Evolutionary conservation across 768 basidiomycete genomes (phyloP), one percentile per base, ranked within the genome.

Genomic region (Harrya chromipes): DNA sequence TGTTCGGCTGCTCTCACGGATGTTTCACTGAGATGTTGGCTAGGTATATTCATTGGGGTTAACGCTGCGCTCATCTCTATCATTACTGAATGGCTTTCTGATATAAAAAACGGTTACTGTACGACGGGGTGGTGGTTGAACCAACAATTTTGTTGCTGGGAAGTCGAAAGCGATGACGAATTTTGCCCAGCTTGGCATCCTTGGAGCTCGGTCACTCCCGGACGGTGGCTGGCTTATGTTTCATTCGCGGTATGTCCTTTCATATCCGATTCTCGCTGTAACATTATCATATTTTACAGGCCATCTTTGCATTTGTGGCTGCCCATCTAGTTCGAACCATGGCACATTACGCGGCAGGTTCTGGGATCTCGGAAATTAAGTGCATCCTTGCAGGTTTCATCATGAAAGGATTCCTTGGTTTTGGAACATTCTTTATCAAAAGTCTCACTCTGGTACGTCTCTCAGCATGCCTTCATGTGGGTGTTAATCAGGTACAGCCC

Each of bases 361-460:
- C 94, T 50, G 97, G 97, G 43, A 98, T 99, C 41, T 92, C 94
- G 19, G 97, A 99, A 70, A 97, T 99, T 70, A 99, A 98, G 63
- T 97, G 93, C 64, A 97, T 98, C 58, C 74, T 99, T 26, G 91
- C 90, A 9, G 97, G 97, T 4, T 99, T 99, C 71, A 78, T 94
- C 58, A 97, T 99, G 89, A 85, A 97, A 67, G 93, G 94, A 0
- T 99, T 87, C 69, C 77, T 98, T 31, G 88, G 92, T 13, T 83
- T 87, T 52, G 83, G 85, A 64, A 98, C 97, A 1, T 87, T 97
- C 56, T 76, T 85, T 52, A 90, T 98, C 69, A 99, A 99, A 74
- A 93, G 90, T 63, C 72, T 99, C 33, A 93, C 94, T 7, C 71
- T 99, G 61, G 97, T 95, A 54, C 57, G 87, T 73, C 19, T 9